Evolutionary conservation across 371 early-diverging fungal species (phyloP), one percentile per base, ranked within the genome.

Genomic region (Mortierella sp.): DNA sequence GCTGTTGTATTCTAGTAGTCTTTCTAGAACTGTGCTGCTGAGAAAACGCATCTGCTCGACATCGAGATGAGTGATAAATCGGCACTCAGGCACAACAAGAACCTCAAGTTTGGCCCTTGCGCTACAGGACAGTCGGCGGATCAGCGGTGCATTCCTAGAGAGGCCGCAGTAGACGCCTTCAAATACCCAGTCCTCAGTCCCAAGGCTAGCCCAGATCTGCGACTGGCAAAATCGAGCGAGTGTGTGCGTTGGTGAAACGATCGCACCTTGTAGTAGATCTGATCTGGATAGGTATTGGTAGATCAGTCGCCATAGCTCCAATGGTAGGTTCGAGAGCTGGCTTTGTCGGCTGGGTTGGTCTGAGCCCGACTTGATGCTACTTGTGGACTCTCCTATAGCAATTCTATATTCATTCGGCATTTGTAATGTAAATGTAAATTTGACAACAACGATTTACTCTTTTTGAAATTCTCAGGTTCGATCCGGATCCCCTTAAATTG

Each of bases 161-260:
- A 76, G 64, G 4, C 76, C 76, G 30, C 71, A 63, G 45, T 58
- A 54, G 30, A 71, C 20, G n/a, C 72, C 66, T 22, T 70, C 71
- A 40, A 66, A 63, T 35, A 67, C 63, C 76, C 76, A 76, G n/a
- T 76, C 76, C 6, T 76, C 76, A 3, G 67, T 59, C 8, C 35
- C 52, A 9, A 76, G 18, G 3, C 49, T 59, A 39, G 71, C 62
- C 76, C 76, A 76, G 52, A 76, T 76, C 64, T 66, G 71, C 20
- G 76, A 71, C 5, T 76, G 76, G n/a, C 76, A 76, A 37, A 58
- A 76, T 39, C 62, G 71, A 0, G 76, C 66, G 26, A 76, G 59
- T 18, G 67, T 49, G 10, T 62, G 63, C 1, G 39, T 55, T 22
- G 57, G 22, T 3, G 76, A 70, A 28, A 76, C 76, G 4, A 76